These are phyloP conservation scores for Pyrenula massariospora DNA, from an alignment of 495 filamentous ascomycete genomes.

Conservation along the genomic window DNA sequence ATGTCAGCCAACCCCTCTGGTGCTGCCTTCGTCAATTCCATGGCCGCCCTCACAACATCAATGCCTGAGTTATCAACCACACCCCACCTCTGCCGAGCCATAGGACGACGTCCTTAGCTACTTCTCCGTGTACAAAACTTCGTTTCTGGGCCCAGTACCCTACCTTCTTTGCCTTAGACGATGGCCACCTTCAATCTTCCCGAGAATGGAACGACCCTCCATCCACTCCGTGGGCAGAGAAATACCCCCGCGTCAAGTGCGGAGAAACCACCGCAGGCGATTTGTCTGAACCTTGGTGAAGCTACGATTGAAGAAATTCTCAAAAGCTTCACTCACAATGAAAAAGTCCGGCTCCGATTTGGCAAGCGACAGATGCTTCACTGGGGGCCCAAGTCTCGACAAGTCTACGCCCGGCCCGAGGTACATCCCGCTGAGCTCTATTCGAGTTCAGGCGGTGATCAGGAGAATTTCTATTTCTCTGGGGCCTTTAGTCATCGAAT, in stretches of 20 bases:
- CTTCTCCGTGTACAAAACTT: too few relatives aligned
- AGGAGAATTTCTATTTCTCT: conserved; percentile 37
- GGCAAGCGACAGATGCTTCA: conserved; percentile 37
- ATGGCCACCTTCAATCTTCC: not conserved
- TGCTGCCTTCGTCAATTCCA: not conserved
- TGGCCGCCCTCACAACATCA: not conserved
- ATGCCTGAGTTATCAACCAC: not conserved
- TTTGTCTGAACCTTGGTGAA: conserved; percentile 56
- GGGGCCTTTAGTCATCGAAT: conserved; percentile 44
- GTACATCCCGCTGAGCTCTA: conserved; percentile 42
- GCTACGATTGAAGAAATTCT: conserved; percentile 61
- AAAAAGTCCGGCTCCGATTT: conserved; percentile 38
- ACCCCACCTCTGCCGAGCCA: not conserved
- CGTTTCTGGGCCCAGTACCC: not conserved
- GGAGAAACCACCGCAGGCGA: conserved; percentile 28
- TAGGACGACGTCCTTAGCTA: not conserved
- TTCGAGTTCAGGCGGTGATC: conserved; percentile 19
- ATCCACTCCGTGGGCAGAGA: not conserved
- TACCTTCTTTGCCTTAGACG: not conserved
- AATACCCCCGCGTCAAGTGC: conserved; percentile 12
- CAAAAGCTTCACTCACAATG: conserved; percentile 48
- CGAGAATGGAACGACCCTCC: not conserved
- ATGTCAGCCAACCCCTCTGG: not conserved
- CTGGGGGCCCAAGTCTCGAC: conserved; percentile 39
- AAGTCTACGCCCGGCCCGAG: conserved; percentile 35